A percentile compares a stretch with the other conserved stretches of the same genome.
These are phyloP conservation scores for Alnus glutinosa DNA, from an alignment of 306 rosid genomes.

Conservation along the genomic window DNA sequence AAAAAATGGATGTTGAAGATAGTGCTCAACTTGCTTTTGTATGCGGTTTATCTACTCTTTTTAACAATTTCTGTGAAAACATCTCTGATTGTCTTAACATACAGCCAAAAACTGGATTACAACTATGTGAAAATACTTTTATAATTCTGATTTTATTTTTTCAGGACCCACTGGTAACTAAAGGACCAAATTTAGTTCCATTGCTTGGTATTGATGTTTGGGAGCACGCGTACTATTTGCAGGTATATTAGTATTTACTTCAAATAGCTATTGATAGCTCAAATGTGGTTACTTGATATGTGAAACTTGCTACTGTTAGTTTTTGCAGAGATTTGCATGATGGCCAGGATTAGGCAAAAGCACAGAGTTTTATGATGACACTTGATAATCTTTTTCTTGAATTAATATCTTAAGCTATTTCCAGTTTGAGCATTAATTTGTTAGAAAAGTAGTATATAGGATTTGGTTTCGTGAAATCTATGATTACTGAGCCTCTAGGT, in stretches of 20 bases:
- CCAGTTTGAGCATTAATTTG: not conserved
- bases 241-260: slow-evolving; percentile 53
- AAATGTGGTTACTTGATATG: slow-evolving; percentile 18
- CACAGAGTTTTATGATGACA: not conserved
- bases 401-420: not conserved
- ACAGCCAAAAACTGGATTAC: not conserved
- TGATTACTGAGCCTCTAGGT: not conserved
- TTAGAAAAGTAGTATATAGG: not conserved
- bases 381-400: not conserved
- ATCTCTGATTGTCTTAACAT: not conserved
- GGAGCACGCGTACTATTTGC: slow-evolving; percentile 98
- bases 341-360: not conserved
- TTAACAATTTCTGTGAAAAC: not conserved
- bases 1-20: not conserved
- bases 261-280: slow-evolving; percentile 7
- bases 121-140: not conserved
- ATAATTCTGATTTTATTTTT: slow-evolving; percentile 29
- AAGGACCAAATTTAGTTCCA: slow-evolving; percentile 80
- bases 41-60: not conserved
- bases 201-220: slow-evolving; percentile 96
- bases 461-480: not conserved
- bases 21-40: not conserved
- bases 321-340: not conserved
- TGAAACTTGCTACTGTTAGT: not conserved
- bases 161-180: slow-evolving; percentile 95